phyloP scores from a whole-genome alignment of 1,139 yeast species.

The Candida labiduridarum region DNA sequence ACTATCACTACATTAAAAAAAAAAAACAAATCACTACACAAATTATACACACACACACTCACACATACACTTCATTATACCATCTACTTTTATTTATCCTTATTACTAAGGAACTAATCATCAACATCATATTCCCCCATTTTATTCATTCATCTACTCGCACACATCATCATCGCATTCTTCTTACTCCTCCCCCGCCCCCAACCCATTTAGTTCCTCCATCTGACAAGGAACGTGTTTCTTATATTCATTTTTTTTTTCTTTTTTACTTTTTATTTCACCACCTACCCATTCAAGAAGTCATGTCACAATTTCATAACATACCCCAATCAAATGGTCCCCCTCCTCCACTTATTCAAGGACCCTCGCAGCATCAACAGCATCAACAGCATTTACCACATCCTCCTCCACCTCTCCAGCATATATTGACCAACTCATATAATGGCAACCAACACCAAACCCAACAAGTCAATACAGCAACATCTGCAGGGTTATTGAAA shows the following conservation, averaged over 20 bases:
- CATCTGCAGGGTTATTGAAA: slow-evolving; percentile 14
- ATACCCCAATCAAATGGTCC: slow-evolving; percentile 16
- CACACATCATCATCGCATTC: neutral
- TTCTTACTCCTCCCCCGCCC: neutral
- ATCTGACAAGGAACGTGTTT: neutral
- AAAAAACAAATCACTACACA: neutral
- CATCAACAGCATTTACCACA: slow-evolving; percentile 2
- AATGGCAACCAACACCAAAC: slow-evolving; percentile 6
- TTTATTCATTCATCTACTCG: neutral
- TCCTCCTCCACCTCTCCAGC: slow-evolving; percentile 9
- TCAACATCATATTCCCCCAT: no score
- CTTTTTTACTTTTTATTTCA: neutral
- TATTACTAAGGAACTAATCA: no score
- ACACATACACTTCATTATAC: no score
- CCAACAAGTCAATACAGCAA: slow-evolving; percentile 4
- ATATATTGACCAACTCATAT: neutral
- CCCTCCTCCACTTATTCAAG: slow-evolving; percentile 7
- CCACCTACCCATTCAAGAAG: neutral
- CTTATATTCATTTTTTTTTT: neutral
- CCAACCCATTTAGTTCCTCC: neutral
- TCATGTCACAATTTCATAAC: slow-evolving; percentile 23
- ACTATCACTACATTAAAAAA: neutral
- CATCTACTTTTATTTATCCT: no score
- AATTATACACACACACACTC: no score
- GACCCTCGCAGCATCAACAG: slow-evolving; percentile 11